Evolutionary conservation across 106 monocot genomes (phyloP).

Genomic region (Allium fistulosum): DNA sequence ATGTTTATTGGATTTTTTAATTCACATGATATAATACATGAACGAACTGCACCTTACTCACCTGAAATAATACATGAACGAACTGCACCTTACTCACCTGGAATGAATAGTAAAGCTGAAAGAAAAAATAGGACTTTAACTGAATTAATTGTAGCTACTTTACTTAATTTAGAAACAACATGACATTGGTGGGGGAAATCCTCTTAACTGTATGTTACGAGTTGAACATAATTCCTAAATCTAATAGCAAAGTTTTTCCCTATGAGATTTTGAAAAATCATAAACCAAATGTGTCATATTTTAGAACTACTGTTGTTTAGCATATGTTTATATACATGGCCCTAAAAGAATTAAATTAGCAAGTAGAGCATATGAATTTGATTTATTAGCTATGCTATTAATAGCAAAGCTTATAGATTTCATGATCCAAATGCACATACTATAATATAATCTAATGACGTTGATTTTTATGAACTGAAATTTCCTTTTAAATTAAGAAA

Average conservation of each 20-base stretch:
- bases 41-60: slow-evolving; percentile 1
- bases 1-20: background rate
- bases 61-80: no score
- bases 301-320: background rate
- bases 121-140: background rate
- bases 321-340: background rate
- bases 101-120: slow-evolving; percentile 1
- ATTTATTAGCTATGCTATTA: background rate
- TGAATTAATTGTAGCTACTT: background rate
- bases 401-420: slow-evolving; percentile 11
- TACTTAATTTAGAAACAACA: background rate
- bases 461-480: slow-evolving; percentile 5
- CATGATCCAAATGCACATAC: background rate
- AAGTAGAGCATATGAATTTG: slow-evolving; percentile 4
- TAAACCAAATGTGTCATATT: background rate
- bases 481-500: slow-evolving; percentile 8
- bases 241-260: background rate
- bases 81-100: no score
- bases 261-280: background rate
- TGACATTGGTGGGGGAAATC: slow-evolving; percentile 2
- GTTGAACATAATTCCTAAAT: slow-evolving; percentile 1
- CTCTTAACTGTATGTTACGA: slow-evolving; percentile 4
- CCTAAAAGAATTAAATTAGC: background rate
- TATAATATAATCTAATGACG: slow-evolving; percentile 9
- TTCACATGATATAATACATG: background rate